Evolutionary conservation across 139 green algal species (phyloP), one percentile per base, ranked within the genome.

Genomic region (Picochlorum sp.): DNA sequence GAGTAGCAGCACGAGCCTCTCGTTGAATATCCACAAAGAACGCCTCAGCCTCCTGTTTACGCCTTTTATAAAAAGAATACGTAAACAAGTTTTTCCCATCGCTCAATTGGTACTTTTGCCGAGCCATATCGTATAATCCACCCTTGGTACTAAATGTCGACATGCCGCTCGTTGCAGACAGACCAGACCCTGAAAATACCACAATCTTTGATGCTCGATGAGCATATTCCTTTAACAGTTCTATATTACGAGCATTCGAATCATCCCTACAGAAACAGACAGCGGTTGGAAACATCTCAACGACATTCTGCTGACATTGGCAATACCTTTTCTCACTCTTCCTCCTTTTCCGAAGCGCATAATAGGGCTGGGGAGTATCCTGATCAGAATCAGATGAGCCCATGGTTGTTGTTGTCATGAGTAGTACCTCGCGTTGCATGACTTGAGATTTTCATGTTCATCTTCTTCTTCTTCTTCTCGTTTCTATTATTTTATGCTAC

Each of bases 81-180:
- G 83, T 90, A 74, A 96, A 96, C 0, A 96, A 81, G 65, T 79
- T 83, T 45, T 91, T 93, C 67, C 90, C 90, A 58, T 96, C 81
- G 18, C 57, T 18, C 4, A 96, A 77, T 24, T 83, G 80, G 65
- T 90, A 94, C 30, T 69, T 66, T 66, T 85, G 82, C 14, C 77
- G 61, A 1, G 88, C 90, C 3, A 79, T 68, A 66, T 95, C 90
- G 54, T 96, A 96, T 44, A 96, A 66, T 4, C 90, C 90, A 18
- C 86, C 85, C 15, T 75, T 78, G 0, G 85, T 92, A 64, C 62
- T 86, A 73, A 96, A 96, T 26, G 89, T 96, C 3, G 84, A 92
- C 85, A 95, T 93, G 59, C 89, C 89, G 55, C 85, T 90, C 2
- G 75, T 75, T 13, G 87, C 88, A 4, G 83, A 92, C 14, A 95